Base-by-base conservation (phyloP, 2,329 filamentous ascomycete species). In the Hypoxylon sp. region DNA sequence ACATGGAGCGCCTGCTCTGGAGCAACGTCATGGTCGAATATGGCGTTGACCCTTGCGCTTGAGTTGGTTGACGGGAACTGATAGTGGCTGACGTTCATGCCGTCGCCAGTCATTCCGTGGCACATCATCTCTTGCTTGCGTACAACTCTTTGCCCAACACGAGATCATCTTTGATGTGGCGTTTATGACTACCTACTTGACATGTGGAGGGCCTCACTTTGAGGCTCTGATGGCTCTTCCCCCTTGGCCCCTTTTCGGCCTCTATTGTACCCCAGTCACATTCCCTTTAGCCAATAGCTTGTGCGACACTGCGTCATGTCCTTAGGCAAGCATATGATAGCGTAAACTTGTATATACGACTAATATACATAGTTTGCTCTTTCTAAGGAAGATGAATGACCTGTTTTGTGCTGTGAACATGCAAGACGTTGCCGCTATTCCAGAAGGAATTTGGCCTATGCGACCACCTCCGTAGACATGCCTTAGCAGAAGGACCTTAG, bases 191-290 rank as follows among this genome's bases (percentile, higher is more conserved):
- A 26, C 1, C 20, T 28, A 26, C 14, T 26, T 46, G 22, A 20
- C 16, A 14, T 3, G 7, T n/a, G n/a, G n/a, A n/a, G n/a, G 93
- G 2, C 3, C 12, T 14, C 6, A 7, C 22, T 28, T 46, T 46
- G 2, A 8, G 12, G 22, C 11, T 26, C 26, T 4, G 42, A 45
- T 40, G 16, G 2, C 32, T 33, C 42, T 33, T 11, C 32, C 32
- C 32, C 32, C 32, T 33, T 33, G 2, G 30, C 36, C 18, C 14
- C 36, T 6, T 40, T 16, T 40, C 16, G 9, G 9, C 24, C 24
- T 6, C 24, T 6, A 26, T 26, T 24, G n/a, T 44, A 45, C 42
- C 42, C 22, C 24, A 26, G 42, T 16, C 14, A n/a, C 42, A 3
- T 26, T 28, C 11, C 7, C 26, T 22, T n/a, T n/a, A n/a, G n/a